Evolutionary conservation across 139 green algal species (phyloP).

Genomic region (Chlorella ohadii): DNA sequence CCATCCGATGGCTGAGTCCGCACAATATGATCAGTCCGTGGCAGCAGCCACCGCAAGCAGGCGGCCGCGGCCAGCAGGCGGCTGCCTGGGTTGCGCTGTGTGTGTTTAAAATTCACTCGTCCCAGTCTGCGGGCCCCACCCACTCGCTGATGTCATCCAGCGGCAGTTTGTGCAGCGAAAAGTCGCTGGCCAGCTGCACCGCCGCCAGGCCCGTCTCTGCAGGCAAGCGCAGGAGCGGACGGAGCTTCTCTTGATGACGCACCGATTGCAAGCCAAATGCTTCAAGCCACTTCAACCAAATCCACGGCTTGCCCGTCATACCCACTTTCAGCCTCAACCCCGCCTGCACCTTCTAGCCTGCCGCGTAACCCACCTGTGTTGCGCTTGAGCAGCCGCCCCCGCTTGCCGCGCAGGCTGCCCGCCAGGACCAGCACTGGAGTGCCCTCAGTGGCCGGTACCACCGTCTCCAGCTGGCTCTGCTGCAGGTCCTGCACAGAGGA

Average conservation of each 20-base stretch:
- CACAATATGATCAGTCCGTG: too few species aligned
- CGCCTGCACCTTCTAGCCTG: too few species aligned
- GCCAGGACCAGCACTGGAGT: constrained; percentile 69
- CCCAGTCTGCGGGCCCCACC: constrained; percentile 38
- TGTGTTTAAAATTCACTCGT: too few species aligned
- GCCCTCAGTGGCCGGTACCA: constrained; percentile 74
- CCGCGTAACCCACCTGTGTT: constrained; percentile 33
- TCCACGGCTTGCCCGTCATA: too few species aligned
- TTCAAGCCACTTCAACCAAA: too few species aligned
- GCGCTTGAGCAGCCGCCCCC: constrained; percentile 62
- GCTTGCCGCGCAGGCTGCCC: constrained; percentile 61
- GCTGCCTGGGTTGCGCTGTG: too few species aligned
- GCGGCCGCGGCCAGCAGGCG: too few species aligned
- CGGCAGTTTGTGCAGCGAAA: constrained; percentile 66
- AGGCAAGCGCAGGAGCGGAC: background rate
- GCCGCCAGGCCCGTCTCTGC: constrained; percentile 58
- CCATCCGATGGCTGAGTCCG: too few species aligned
- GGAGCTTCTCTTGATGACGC: too few species aligned
- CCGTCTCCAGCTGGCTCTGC: constrained; percentile 78
- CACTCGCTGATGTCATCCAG: constrained; percentile 80
- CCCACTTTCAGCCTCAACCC: too few species aligned
- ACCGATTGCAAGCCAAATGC: too few species aligned
- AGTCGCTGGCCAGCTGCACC: constrained; percentile 74
- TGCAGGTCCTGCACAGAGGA: constrained; percentile 42
- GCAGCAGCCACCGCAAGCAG: too few species aligned